Conservation (phyloP, 2,329 filamentous ascomycete genomes). For the Penicillium expansum region DNA sequence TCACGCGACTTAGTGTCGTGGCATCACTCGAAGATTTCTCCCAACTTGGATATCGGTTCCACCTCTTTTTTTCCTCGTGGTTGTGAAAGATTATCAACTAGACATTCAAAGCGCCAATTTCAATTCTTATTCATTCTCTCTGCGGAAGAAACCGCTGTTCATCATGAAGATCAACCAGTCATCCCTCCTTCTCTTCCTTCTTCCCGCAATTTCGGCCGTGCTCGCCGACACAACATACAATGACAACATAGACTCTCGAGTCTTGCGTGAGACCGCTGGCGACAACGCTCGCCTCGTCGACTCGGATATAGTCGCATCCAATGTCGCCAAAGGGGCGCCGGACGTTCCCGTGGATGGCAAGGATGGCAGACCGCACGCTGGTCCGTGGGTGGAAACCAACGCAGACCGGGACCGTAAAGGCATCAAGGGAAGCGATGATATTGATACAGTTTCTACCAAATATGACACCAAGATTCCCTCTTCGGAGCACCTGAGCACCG, state of each 20-base stretch:
- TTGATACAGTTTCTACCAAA: slow-evolving; percentile 32
- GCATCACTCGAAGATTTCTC: slow-evolving; percentile 2
- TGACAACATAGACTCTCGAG: slow-evolving; percentile 15
- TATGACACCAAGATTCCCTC: slow-evolving; percentile 25
- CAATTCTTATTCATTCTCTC: slow-evolving; percentile 10
- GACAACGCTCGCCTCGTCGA: slow-evolving; percentile 17
- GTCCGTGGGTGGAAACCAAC: slow-evolving; percentile 62
- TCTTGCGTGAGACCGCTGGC: slow-evolving; percentile 12
- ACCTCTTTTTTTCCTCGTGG: background rate
- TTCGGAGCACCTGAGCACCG: slow-evolving; percentile 41
- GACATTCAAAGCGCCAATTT: background rate
- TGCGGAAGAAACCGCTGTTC: slow-evolving; percentile 1
- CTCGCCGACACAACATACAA: slow-evolving; percentile 19
- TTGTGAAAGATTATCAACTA: background rate
- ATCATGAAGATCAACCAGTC: slow-evolving; percentile 37
- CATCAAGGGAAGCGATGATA: slow-evolving; percentile 33
- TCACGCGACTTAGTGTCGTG: slow-evolving; percentile 4
- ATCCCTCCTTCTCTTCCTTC: slow-evolving; percentile 35
- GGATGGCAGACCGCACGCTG: slow-evolving; percentile 89
- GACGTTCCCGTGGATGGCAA: slow-evolving; percentile 88
- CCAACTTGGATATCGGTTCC: background rate
- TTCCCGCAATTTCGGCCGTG: slow-evolving; percentile 34
- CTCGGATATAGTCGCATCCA: slow-evolving; percentile 18
- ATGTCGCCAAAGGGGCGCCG: slow-evolving; percentile 58
- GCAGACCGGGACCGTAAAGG: slow-evolving; percentile 49